Evolutionary conservation across 495 filamentous ascomycete genomes (phyloP).

Genomic region (Aspergillus affinis): DNA sequence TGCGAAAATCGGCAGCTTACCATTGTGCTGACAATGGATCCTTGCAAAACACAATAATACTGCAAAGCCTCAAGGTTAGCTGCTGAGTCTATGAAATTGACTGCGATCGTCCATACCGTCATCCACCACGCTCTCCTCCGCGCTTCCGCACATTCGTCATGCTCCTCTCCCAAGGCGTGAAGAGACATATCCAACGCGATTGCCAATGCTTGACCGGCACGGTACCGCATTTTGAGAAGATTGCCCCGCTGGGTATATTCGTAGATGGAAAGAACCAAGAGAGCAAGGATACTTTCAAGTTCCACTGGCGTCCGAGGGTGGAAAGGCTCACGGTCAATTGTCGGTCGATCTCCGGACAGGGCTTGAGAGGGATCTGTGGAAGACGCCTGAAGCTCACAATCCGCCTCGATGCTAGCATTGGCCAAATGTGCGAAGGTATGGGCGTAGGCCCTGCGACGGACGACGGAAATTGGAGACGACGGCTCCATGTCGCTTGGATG

Average conservation of each 20-base stretch:
- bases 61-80: conserved; percentile 24
- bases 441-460: conserved; percentile 52
- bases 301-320: conserved; percentile 53
- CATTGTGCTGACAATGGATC: conserved; percentile 59
- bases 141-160: conserved; percentile 53
- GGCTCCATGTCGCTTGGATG: conserved; percentile 51
- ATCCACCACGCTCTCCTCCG: conserved; percentile 62
- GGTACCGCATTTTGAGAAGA: conserved; percentile 60
- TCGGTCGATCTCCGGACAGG: conserved; percentile 43
- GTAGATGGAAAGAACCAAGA: conserved; percentile 57
- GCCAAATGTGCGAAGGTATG: conserved; percentile 56
- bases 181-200: conserved; percentile 54
- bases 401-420: conserved; percentile 52
- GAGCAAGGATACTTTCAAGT: conserved; percentile 54
- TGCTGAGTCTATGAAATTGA: background rate
- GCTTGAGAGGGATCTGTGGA: conserved; percentile 53
- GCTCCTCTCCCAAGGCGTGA: conserved; percentile 43
- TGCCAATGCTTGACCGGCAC: conserved; percentile 55
- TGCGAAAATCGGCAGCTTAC: conserved; percentile 30
- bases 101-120: conserved; percentile 40
- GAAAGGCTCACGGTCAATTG: conserved; percentile 46
- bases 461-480: conserved; percentile 41
- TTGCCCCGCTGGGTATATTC: conserved; percentile 63
- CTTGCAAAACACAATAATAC: conserved; percentile 60
- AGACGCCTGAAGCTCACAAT: conserved; percentile 57